phyloP scores from a whole-genome alignment of 495 filamentous ascomycete species.

The Staphylotrichum tortipilum region DNA sequence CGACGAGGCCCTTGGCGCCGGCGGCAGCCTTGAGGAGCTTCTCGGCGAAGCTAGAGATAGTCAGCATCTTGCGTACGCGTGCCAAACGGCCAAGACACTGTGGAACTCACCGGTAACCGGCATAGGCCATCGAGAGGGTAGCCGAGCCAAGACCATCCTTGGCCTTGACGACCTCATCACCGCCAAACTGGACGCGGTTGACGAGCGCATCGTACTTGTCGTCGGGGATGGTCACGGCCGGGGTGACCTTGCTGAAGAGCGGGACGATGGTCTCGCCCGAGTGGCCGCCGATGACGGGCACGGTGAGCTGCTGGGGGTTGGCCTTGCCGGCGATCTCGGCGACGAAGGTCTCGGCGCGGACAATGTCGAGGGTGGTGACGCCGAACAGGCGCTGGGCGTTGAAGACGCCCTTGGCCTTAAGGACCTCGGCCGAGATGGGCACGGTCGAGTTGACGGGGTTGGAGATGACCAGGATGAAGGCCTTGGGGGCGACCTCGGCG shows the following conservation, averaged over 20 bases:
- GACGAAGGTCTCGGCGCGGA: conserved; percentile 95
- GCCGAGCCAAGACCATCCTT: conserved; percentile 94
- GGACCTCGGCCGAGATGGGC: conserved; percentile 90
- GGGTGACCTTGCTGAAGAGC: conserved; percentile 84
- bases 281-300: conserved; percentile 95
- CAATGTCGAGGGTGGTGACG: conserved; percentile 96
- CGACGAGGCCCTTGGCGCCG: conserved; percentile 84
- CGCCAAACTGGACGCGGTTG: conserved; percentile 94
- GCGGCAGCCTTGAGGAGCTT: conserved; percentile 78
- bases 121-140: conserved; percentile 95
- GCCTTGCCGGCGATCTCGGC: conserved; percentile 73
- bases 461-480: conserved; percentile 91
- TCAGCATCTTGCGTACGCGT: conserved; percentile 18
- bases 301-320: conserved; percentile 68
- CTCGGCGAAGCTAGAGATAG: conserved; percentile 71
- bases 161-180: conserved; percentile 96
- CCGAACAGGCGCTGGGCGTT: conserved; percentile 90
- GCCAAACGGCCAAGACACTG: not conserved
- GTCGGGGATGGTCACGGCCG: conserved; percentile 66
- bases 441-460: conserved; percentile 99
- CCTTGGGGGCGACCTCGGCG: conserved; percentile 80
- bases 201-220: conserved; percentile 81
- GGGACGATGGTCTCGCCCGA: conserved; percentile 97
- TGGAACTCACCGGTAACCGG: conserved; percentile 67
- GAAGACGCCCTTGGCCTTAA: conserved; percentile 88